Base-by-base conservation (phyloP, 176 grass and related monocot species). In the Juncus effusus region DNA sequence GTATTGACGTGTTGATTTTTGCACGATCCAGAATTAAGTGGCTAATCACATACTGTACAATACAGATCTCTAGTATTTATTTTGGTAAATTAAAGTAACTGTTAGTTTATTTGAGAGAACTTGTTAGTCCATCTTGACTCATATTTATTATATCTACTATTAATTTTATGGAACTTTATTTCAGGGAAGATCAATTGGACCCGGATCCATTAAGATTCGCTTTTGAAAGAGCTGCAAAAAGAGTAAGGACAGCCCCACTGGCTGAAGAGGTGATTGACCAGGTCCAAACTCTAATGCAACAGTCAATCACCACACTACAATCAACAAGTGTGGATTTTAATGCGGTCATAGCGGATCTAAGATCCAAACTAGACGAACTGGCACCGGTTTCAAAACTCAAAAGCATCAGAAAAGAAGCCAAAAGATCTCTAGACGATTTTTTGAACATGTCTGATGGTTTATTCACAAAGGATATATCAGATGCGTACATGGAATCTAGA, bases 401-500 rank as follows among this genome's bases (percentile, higher is more conserved):
- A 19, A 3, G 4, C 19, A 0, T 56, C 50, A 69, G 39, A 13
- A 56, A 54, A 15, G 11, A 40, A 7, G 39, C 10, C 4, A 2
- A 40, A 54, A 52, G 7, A 69, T 56, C 65, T 54, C 13, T 69
- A 7, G 35, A 54, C 0, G 39, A 14, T 5, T 41, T 16, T 28
- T 38, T 54, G 50, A 69, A 0, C 36, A 1, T 69, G 51, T 13
- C 54, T 3, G 19, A 69, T 37, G 37, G 51, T 9, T 13, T 69
- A 11, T 69, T 54, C 51, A n/a, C 35, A 13, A 54, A 5, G 50
- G 16, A 69, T 14, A 69, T 69, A 37, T 69, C 65, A 9, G 38
- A 69, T 19, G 51, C 49, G 13, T 69, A 56, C 65, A 56, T 69
- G 51, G 19, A 69, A 37, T 53, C 6, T 8, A 69, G 54, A 56